A percentile compares a stretch with the other conserved stretches of the same genome.
These are phyloP conservation scores for Raphanus sativus DNA, from an alignment of 345 rosid species.

Conservation along the genomic window DNA sequence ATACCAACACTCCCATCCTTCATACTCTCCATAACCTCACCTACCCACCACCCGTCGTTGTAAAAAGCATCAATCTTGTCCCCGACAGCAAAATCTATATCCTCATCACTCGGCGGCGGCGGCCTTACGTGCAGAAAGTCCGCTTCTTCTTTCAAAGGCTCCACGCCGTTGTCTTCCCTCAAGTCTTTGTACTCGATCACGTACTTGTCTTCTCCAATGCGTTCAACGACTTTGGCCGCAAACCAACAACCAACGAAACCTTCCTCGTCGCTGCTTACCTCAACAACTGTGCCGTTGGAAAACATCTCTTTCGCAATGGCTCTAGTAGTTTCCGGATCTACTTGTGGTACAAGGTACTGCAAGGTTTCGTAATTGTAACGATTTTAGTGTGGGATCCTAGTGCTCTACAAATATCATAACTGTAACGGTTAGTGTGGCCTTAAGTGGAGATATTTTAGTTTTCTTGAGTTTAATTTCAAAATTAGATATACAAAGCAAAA, in stretches of 20 bases:
- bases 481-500: no score
- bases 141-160: slow-evolving; percentile 51
- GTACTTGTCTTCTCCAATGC: slow-evolving; percentile 36
- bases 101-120: slow-evolving; percentile 36
- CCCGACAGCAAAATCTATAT: slow-evolving; percentile 37
- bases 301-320: slow-evolving; percentile 28
- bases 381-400: background rate
- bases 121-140: slow-evolving; percentile 50
- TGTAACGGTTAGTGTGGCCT: no score
- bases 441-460: no score
- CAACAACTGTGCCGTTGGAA: slow-evolving; percentile 40
- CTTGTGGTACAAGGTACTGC: slow-evolving; percentile 22
- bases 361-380: background rate
- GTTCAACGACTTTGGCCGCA: slow-evolving; percentile 46
- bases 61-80: slow-evolving; percentile 63
- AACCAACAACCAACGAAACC: slow-evolving; percentile 73
- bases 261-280: slow-evolving; percentile 66
- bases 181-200: slow-evolving; percentile 52
- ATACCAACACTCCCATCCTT: slow-evolving; percentile 37
- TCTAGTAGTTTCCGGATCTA: slow-evolving; percentile 21
- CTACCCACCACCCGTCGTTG: slow-evolving; percentile 80
- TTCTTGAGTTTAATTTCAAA: no score
- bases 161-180: slow-evolving; percentile 50
- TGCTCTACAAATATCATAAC: background rate
- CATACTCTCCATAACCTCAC: slow-evolving; percentile 42